Conservation (phyloP, 2,329 filamentous ascomycete genomes). For the Diaporthe vaccinii region DNA sequence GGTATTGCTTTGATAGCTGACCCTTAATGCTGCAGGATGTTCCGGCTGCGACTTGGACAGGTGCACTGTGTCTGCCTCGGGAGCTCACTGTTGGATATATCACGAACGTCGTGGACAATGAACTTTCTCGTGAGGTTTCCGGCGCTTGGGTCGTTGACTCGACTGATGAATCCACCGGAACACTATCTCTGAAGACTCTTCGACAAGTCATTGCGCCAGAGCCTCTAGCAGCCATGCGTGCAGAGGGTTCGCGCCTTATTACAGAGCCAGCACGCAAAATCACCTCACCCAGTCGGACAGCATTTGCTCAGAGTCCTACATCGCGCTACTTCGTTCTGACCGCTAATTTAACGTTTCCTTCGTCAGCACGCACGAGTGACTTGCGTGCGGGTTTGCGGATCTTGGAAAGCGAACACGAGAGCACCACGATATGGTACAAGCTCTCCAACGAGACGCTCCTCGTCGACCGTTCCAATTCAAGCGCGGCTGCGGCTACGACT, state of each 20-base stretch:
- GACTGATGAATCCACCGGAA: conserved; percentile 46
- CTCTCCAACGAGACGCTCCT: conserved; percentile 58
- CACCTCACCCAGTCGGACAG: conserved; percentile 13
- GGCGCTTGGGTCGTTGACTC: conserved; percentile 54
- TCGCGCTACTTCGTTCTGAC: conserved; percentile 57
- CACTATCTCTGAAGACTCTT: conserved; percentile 54
- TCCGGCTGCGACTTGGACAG: conserved; percentile 59
- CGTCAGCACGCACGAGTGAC: conserved; percentile 49
- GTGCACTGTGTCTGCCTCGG: conserved; percentile 56
- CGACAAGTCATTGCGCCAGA: conserved; percentile 56
- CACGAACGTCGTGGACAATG: conserved; percentile 56
- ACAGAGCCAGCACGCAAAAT: conserved; percentile 46
- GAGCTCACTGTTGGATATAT: conserved; percentile 58
- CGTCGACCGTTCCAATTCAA: conserved; percentile 56
- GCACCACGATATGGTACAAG: conserved; percentile 58
- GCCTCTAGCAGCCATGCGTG: conserved; percentile 49
- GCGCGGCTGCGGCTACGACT: conserved; percentile 55
- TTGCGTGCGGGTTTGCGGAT: conserved; percentile 58
- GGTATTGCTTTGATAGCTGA: not conserved
- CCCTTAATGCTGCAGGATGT: conserved; percentile 42
- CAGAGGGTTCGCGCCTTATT: conserved; percentile 41
- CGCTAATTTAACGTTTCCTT: conserved; percentile 53
- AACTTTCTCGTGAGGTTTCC: conserved; percentile 51
- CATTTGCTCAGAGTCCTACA: conserved; percentile 20
- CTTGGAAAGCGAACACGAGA: conserved; percentile 54